Conservation (phyloP, 2,329 filamentous ascomycete species). For the Aspergillus fumigatus region DNA sequence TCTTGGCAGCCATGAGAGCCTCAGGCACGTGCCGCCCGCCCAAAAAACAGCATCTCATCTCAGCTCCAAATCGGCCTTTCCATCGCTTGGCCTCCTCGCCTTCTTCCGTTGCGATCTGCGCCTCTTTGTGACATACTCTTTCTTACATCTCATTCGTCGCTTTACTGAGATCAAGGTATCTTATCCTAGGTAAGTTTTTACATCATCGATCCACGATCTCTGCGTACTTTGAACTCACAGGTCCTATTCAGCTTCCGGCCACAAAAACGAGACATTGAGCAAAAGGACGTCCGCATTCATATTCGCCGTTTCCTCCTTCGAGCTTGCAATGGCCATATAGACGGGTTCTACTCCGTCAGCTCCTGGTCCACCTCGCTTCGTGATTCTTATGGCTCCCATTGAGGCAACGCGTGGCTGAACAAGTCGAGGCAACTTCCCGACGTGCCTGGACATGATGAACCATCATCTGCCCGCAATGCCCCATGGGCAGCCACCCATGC, state of each 20-base stretch:
- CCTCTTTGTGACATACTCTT: not conserved
- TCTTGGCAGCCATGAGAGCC: conserved; percentile 19
- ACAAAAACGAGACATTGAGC: not conserved
- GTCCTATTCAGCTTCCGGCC: not conserved
- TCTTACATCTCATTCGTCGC: conserved; percentile 10
- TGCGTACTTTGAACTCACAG: conserved; percentile 1
- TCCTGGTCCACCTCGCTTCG: conserved; percentile 17
- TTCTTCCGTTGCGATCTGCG: not conserved
- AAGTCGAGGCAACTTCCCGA: conserved; percentile 29
- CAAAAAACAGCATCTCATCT: conserved; percentile 27
- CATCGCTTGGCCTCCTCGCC: conserved; percentile 8
- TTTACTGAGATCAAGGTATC: conserved; percentile 4
- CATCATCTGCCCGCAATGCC: conserved; percentile 42
- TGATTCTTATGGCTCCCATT: conserved; percentile 38
- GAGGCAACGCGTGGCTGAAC: conserved; percentile 37
- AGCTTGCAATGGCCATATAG: conserved; percentile 36
- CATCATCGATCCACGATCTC: not conserved
- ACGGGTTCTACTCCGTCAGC: conserved; percentile 16
- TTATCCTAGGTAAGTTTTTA: not conserved
- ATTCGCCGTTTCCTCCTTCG: conserved; percentile 8
- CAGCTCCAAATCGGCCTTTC: conserved; percentile 21
- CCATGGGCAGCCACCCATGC: conserved; percentile 49
- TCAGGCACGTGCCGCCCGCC: conserved; percentile 22
- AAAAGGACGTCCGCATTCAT: not conserved
- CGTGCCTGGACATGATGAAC: conserved; percentile 40